Conservation (phyloP, 2,329 filamentous ascomycete species). For the Pseudomassariella vexata region DNA sequence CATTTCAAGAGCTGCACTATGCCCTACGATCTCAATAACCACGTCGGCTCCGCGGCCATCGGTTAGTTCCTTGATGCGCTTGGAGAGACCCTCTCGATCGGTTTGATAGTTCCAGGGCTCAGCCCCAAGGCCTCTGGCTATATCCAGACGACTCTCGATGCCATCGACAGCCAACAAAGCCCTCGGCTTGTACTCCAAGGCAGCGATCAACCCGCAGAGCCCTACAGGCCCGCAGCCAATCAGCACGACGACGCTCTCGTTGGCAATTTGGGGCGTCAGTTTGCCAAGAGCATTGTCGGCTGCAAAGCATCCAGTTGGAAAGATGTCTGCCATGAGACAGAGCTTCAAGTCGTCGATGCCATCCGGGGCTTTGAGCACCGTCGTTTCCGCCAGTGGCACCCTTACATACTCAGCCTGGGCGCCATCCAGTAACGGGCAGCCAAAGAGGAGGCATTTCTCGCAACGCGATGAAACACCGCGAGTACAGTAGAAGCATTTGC, state of each 20-base stretch:
- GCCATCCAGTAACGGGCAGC: constrained; percentile 63
- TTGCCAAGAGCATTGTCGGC: constrained; percentile 70
- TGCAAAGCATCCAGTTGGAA: constrained; percentile 81
- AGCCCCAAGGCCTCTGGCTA: constrained; percentile 69
- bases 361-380: constrained; percentile 67
- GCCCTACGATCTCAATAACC: constrained; percentile 72
- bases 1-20: constrained; percentile 62
- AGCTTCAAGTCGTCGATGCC: constrained; percentile 68
- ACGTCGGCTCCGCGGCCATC: constrained; percentile 79
- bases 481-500: constrained; percentile 79
- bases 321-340: constrained; percentile 89
- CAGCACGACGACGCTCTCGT: constrained; percentile 67
- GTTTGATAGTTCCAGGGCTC: constrained; percentile 76
- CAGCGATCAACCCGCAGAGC: constrained; percentile 74
- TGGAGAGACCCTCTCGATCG: constrained; percentile 58
- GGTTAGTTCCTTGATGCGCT: constrained; percentile 68
- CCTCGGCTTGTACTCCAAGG: constrained; percentile 68
- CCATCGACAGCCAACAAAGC: constrained; percentile 75
- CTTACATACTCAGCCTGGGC: constrained; percentile 79
- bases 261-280: constrained; percentile 49
- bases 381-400: constrained; percentile 75
- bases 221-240: constrained; percentile 84
- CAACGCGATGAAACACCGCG: constrained; percentile 74
- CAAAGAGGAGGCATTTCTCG: constrained; percentile 64
- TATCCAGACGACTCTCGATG: constrained; percentile 66